A percentile compares a stretch with the other conserved stretches of the same genome.
Evolutionary conservation across 352 stramenopile genomes (phyloP).

Genomic region (Globisporangium irregulare): DNA sequence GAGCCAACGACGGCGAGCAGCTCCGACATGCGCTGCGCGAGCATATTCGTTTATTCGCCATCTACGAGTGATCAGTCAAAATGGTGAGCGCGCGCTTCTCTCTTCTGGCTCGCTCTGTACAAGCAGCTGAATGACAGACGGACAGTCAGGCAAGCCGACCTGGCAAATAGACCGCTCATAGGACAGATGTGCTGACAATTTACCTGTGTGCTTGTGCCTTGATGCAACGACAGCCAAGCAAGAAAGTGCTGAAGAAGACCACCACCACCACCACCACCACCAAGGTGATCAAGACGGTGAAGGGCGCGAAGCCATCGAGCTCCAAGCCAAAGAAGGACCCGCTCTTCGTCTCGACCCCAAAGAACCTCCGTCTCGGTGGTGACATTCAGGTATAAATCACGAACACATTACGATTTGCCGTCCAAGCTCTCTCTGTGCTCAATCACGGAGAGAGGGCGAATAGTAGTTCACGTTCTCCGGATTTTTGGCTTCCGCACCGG

Average conservation of each 20-base stretch:
- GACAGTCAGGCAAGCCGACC: background rate
- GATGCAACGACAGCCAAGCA: conserved; percentile 47
- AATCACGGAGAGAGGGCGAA: background rate
- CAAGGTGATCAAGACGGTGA: conserved; percentile 63
- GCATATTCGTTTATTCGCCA: conserved; percentile 83
- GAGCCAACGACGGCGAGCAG: background rate
- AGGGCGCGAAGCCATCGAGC: conserved; percentile 52
- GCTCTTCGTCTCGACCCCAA: conserved; percentile 92
- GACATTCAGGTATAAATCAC: conserved; percentile 91
- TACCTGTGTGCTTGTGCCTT: background rate
- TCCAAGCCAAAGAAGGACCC: conserved; percentile 88
- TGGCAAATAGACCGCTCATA: background rate
- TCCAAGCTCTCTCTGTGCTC: background rate
- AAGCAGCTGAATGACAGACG: background rate
- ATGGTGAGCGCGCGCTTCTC: conserved; percentile 30
- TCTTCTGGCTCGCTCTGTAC: background rate
- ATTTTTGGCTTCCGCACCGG: conserved; percentile 3
- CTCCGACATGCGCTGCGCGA: background rate
- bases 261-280: conserved; percentile 60
- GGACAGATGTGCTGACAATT: background rate
- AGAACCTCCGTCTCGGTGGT: conserved; percentile 95
- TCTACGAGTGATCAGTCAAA: conserved; percentile 65
- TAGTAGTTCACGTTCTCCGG: conserved; percentile 24
- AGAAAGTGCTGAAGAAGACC: conserved; percentile 84
- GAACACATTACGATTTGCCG: conserved; percentile 15